Conservation (phyloP, 208 protist species). For the Leishmania major region DNA sequence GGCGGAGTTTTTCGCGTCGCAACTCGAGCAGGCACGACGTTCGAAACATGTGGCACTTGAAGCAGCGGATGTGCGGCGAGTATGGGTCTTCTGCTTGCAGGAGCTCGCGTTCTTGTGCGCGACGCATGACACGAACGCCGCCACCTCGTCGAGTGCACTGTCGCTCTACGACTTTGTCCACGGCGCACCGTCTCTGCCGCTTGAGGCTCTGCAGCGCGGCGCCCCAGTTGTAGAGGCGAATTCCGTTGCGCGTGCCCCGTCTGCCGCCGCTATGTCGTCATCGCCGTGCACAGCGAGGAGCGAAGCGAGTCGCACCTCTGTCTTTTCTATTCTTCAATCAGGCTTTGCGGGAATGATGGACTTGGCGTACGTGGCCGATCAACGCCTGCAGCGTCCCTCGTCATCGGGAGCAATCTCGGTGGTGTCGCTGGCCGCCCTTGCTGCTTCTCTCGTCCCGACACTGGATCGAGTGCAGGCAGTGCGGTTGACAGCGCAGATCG, state of each 20-base stretch:
- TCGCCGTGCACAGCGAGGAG: neutral
- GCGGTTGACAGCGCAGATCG: constrained; percentile 20
- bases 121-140: neutral
- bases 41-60: constrained; percentile 22
- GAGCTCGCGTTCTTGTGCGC: neutral
- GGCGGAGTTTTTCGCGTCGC: constrained; percentile 46
- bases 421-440: constrained; percentile 44
- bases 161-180: constrained; percentile 19
- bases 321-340: constrained; percentile 30
- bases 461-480: constrained; percentile 38
- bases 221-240: neutral
- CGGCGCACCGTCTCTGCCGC: constrained; percentile 19
- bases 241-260: neutral
- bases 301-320: neutral
- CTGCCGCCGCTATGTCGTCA: neutral
- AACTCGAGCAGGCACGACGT: constrained; percentile 27
- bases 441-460: constrained; percentile 43
- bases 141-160: neutral
- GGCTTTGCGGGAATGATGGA: constrained; percentile 52
- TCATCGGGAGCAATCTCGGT: constrained; percentile 39
- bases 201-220: constrained; percentile 28
- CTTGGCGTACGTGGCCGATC: constrained; percentile 51
- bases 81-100: constrained; percentile 34
- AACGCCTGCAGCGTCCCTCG: constrained; percentile 32
- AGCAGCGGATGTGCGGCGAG: constrained; percentile 15